Evolutionary conservation across 768 basidiomycete genomes (phyloP).

Genomic region (Mycena belliarum): DNA sequence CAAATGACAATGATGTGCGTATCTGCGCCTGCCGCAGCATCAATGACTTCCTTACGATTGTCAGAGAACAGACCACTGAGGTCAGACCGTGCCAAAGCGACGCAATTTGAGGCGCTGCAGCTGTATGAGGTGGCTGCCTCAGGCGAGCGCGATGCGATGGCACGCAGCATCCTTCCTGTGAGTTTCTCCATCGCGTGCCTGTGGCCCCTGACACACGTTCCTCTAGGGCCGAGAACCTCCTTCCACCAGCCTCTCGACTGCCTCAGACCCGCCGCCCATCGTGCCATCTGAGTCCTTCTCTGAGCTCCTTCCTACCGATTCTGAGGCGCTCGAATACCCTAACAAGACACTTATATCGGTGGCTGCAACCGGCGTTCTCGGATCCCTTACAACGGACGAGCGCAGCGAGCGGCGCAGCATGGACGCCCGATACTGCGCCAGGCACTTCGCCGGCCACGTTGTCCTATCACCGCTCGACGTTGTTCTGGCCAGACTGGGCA

Average conservation of each 20-base stretch:
- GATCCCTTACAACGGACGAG: not conserved
- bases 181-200: constrained; percentile 1
- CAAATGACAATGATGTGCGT: not conserved
- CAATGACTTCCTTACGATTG: no score
- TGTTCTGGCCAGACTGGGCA: constrained; percentile 5
- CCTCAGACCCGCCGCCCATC: not conserved
- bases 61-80: no score
- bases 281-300: constrained; percentile 3
- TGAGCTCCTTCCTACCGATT: constrained; percentile 8
- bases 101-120: not conserved
- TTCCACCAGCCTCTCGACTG: constrained; percentile 4
- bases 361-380: constrained; percentile 4
- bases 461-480: not conserved
- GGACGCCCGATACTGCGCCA: constrained; percentile 2
- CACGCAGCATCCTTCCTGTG: constrained; percentile 2
- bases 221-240: constrained; percentile 5
- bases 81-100: no score
- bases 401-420: not conserved
- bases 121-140: not conserved
- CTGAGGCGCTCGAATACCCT: constrained; percentile 1
- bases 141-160: not conserved
- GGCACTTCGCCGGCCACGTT: not conserved
- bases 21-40: not conserved
- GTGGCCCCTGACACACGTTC: constrained; percentile 1
- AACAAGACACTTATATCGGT: constrained; percentile 5